phyloP scores from a whole-genome alignment of 2,329 filamentous ascomycete species.

The Xylogone sp. region DNA sequence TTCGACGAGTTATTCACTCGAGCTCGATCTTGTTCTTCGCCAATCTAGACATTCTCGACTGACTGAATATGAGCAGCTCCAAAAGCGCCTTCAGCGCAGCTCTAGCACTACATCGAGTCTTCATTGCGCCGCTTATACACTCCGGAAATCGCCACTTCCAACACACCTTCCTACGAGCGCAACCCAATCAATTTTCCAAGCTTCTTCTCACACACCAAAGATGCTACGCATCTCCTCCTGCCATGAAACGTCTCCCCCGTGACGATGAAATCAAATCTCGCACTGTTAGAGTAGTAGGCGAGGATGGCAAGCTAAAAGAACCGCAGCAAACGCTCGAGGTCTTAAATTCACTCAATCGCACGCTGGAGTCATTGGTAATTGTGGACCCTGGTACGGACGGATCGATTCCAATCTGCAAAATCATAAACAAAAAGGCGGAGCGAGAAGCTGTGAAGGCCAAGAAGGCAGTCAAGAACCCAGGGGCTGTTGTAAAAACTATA shows the following conservation, averaged over 20 bases:
- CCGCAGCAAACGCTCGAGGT: conserved; percentile 29
- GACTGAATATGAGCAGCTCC: conserved; percentile 18
- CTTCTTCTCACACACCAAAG: conserved; percentile 2
- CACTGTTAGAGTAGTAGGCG: conserved; percentile 39
- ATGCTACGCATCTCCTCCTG: conserved; percentile 9
- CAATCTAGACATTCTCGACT: background rate
- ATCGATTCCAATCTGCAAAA: conserved; percentile 61
- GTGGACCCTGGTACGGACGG: conserved; percentile 32
- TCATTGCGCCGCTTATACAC: conserved; percentile 35
- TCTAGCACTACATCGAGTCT: conserved; percentile 43
- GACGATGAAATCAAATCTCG: conserved; percentile 45
- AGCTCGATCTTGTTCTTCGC: background rate
- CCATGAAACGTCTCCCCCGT: conserved; percentile 31
- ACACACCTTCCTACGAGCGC: conserved; percentile 8
- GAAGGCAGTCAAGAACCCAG: conserved; percentile 38
- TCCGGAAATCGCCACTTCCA: conserved; percentile 18
- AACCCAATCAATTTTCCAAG: background rate
- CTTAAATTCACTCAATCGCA: conserved; percentile 43
- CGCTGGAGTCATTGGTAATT: conserved; percentile 47
- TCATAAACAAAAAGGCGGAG: conserved; percentile 57
- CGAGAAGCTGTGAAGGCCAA: conserved; percentile 39
- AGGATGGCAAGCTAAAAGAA: conserved; percentile 27
- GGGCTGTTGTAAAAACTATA: conserved; percentile 63
- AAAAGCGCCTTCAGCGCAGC: conserved; percentile 37
- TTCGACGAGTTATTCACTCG: background rate